phyloP scores from a whole-genome alignment of 805 yeast species.

The Torulaspora quercuum region DNA sequence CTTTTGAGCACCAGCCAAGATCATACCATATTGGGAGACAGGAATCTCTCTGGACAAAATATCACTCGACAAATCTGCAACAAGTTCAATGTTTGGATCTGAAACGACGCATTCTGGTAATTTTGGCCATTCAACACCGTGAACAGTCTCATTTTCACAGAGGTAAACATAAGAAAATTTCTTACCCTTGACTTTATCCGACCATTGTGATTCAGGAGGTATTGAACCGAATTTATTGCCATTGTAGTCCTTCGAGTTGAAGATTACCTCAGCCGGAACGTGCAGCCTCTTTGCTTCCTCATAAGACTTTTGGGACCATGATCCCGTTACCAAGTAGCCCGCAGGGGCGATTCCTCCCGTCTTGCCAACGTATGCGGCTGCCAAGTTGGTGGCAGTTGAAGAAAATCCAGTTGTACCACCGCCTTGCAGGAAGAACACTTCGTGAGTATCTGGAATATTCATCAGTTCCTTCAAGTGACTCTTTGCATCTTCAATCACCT shows the following conservation, averaged over 20 bases:
- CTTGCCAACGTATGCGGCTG: constrained; percentile 68
- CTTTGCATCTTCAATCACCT: constrained; percentile 75
- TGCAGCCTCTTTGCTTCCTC: constrained; percentile 89
- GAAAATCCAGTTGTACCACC: constrained; percentile 98
- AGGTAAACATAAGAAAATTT: constrained; percentile 81
- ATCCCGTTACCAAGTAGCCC: constrained; percentile 86
- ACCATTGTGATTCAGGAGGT: constrained; percentile 66
- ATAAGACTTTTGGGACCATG: constrained; percentile 86
- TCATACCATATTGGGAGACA: constrained; percentile 77
- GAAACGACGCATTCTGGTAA: constrained; percentile 48
- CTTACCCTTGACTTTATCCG: constrained; percentile 40
- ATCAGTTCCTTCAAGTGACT: constrained; percentile 59
- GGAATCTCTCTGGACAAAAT: constrained; percentile 79
- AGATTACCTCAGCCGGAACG: constrained; percentile 62
- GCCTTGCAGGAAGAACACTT: constrained; percentile 92
- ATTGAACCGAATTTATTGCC: constrained; percentile 61
- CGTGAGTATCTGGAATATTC: constrained; percentile 85
- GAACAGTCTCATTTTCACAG: constrained; percentile 96
- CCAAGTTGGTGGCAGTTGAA: constrained; percentile 74
- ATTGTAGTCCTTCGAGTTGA: constrained; percentile 53
- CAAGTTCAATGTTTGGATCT: constrained; percentile 66
- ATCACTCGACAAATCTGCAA: constrained; percentile 93
- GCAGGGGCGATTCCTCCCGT: constrained; percentile 75
- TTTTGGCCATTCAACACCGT: constrained; percentile 79
- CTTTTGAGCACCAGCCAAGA: constrained; percentile 98